These are phyloP conservation scores for Penstemon davidsonii DNA, from an alignment of 257 asterid genomes.

Conservation along the genomic window DNA sequence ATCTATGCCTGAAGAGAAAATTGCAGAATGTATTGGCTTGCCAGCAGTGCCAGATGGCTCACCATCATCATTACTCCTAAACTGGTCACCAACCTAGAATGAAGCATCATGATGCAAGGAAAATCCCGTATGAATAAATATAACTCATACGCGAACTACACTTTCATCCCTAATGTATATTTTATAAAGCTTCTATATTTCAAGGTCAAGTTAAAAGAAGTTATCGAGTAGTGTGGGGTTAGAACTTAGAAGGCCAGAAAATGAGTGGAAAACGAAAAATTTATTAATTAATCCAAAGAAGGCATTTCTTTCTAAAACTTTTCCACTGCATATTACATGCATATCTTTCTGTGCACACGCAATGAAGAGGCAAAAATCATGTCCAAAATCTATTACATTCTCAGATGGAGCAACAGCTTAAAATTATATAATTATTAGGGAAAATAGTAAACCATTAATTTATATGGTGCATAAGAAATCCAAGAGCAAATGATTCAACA, in stretches of 20 bases:
- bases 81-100: conserved; percentile 77
- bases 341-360: neutral
- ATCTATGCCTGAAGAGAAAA: conserved; percentile 80
- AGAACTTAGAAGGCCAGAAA: neutral
- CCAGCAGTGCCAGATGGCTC: conserved; percentile 99
- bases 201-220: neutral
- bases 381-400: neutral
- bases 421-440: neutral
- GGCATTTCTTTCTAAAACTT: too few relatives aligned
- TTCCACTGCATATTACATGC: neutral
- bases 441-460: neutral
- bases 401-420: neutral
- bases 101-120: conserved; percentile 13
- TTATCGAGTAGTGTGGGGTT: neutral
- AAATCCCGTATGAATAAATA: neutral
- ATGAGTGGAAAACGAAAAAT: too few relatives aligned
- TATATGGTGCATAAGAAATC: neutral
- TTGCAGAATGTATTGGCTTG: conserved; percentile 86
- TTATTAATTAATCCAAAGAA: too few relatives aligned
- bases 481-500: neutral
- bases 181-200: neutral
- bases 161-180: neutral
- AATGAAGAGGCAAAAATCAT: neutral
- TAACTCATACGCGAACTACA: conserved; percentile 15
- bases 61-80: conserved; percentile 88